These are phyloP conservation scores for Cucurbita argyrosperma DNA, from an alignment of 306 rosid species.

Conservation along the genomic window DNA sequence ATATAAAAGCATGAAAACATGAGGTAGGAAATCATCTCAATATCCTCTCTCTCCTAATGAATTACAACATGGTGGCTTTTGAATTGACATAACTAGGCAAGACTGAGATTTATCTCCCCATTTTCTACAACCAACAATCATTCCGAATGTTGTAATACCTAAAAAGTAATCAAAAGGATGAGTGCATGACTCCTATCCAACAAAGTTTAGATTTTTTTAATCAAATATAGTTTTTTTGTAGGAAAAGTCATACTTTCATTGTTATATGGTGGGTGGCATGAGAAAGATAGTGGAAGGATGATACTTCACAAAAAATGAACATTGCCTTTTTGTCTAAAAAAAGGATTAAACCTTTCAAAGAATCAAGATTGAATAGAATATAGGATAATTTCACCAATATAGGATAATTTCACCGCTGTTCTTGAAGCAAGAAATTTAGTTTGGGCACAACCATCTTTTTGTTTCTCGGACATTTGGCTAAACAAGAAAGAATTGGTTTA, in stretches of 20 bases:
- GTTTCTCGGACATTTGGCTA: no score
- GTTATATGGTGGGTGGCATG: neutral
- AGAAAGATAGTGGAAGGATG: neutral
- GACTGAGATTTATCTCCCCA: no score
- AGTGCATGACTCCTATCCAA: neutral
- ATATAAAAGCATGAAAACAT: no score
- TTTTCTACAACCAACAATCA: neutral
- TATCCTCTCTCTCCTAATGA: no score
- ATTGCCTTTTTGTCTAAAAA: neutral
- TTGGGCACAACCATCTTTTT: neutral
- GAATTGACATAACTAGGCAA: no score
- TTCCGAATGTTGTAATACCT: neutral
- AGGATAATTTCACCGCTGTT: neutral
- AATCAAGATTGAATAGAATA: neutral
- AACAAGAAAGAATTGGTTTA: no score
- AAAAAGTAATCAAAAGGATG: neutral
- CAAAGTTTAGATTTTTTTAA: neutral
- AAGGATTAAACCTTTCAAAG: neutral
- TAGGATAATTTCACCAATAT: neutral
- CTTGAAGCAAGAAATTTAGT: neutral
- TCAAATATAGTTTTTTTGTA: no score
- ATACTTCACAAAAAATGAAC: neutral
- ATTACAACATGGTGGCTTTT: no score
- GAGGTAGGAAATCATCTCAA: no score
- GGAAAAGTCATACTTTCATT: neutral